Evolutionary conservation across 176 grass and related monocot genomes (phyloP), one percentile per base, ranked within the genome.

Genomic region (Eleusine indica): DNA sequence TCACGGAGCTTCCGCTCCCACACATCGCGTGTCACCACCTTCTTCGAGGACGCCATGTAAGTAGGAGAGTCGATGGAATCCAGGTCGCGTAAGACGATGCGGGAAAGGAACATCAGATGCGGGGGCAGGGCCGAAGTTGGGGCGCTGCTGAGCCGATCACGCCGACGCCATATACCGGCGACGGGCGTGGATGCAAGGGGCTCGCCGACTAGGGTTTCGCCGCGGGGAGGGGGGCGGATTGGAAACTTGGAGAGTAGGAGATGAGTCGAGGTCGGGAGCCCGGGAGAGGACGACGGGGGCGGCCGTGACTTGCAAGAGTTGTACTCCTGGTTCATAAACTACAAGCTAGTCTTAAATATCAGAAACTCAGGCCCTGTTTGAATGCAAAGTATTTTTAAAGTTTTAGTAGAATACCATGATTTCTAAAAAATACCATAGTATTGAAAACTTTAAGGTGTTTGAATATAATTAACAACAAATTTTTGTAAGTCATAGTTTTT

Each of bases 1-100:
- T 95, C 93, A 64, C 87, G 91, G 60, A 98, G 91, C 82, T 98
- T 98, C 75, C 89, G 87, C 78, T 98, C 96, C 96, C 96, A 98
- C 78, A 95, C 96, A 47, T 95, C 93, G 64, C 85, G 89, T 54
- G 91, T 93, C 72, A 93, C 89, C 62, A 98, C 83, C 85, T 98
- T 98, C 89, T 93, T 98, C 18, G 93, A 93, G 74, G 88, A 79
- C 75, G 91, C 88, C 88, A 87, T 87, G 76, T 81, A 84, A 38
- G 85, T 9, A 9, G 80, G 70, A 81, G 78, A 68, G 60, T 93
- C 82, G 78, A 83, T 80, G 32, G 88, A 80, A 53, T 83, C 88
- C 43, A 93, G 79, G 54, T 88, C 86, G 78, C 86, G 82, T 15
- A 86, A 71, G 80, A 88, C 82, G 88, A 90, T 80, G 79, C 91